Evolutionary conservation across 106 monocot species (phyloP).

Genomic region (Ottelia alismoides): DNA sequence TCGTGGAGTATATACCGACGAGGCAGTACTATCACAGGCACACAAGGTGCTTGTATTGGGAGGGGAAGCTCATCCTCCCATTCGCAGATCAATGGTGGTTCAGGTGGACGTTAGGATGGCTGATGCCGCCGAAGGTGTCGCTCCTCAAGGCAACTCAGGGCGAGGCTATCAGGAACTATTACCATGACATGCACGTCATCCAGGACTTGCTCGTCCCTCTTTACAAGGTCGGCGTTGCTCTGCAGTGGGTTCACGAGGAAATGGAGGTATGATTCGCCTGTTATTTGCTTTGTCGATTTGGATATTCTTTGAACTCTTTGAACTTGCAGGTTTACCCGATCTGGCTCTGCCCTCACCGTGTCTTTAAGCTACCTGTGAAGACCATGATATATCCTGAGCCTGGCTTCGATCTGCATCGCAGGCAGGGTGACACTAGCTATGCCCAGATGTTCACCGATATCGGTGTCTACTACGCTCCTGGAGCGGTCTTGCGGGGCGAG

Average conservation of each 20-base stretch:
- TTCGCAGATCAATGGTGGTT: not conserved
- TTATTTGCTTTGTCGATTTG: no score
- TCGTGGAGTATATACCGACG: not conserved
- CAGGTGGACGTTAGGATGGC: not conserved
- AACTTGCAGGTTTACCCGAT: not conserved
- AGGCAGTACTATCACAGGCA: not conserved
- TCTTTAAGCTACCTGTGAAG: no score
- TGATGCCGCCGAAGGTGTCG: not conserved
- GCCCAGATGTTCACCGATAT: not conserved
- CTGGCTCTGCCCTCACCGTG: no score
- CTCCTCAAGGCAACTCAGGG: not conserved
- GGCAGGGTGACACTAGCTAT: not conserved
- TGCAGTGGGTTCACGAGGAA: no score
- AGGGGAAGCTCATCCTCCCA: not conserved
- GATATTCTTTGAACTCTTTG: not conserved
- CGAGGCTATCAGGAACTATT: not conserved
- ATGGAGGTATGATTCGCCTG: no score
- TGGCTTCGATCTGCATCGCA: not conserved
- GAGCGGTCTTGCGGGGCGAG: not conserved
- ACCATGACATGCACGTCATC: not conserved
- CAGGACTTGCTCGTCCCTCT: no score
- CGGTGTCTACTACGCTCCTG: no score
- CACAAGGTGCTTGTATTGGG: not conserved
- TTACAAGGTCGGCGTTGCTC: no score
- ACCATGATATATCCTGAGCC: no score